Base-by-base conservation (phyloP, 306 rosid species). In the Cucumis sativus region DNA sequence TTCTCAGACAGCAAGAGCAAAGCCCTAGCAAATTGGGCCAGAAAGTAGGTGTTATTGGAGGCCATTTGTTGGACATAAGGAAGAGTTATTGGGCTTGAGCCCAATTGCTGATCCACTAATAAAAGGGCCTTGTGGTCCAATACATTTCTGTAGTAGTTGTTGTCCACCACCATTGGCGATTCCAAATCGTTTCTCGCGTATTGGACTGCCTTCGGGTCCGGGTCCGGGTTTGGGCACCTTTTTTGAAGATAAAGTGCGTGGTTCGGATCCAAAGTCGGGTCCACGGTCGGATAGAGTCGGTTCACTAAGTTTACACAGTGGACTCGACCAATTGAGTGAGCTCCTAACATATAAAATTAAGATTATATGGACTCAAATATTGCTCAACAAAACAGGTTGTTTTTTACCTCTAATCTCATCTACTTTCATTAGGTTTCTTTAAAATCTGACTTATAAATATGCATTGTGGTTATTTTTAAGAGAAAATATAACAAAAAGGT, bases 291-390 rank as follows among this genome's bases (percentile, higher is more conserved):
- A 83, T 95, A 92, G 8, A 92, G 83, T 40, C 99, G 85, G 0
- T 89, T 83, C 0, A 89, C 97, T 0, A 92, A 14, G 16, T 91
- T 90, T 43, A 43, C 51, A 82, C 97, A 95, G 74, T 92, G 99
- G 49, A 85, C 87, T 62, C 97, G 86, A 18, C 99, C 97, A 16
- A 91, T 91, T 0, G 99, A 95, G 79, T 92, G 97, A 57, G 88
- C 97, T 55, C 99, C 99, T 89, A 10, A 33, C 10, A 18, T 4
- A 64, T 35, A 1, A 0, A 64, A 16, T 52, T 52, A 52, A 52
- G 20, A 16, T 43, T 43, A 43, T 33, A 33, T 47, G 54, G 6
- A 47, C 54, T 47, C 16, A 47, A 47, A 5, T 12, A 47, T 47
- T 47, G 54, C 1, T 47, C 17, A 0, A 12, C 25, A 23, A 23